Evolutionary conservation across 2,329 filamentous ascomycete genomes (phyloP), one percentile per base, ranked within the genome.

Genomic region (Colletotrichum plurivorum): DNA sequence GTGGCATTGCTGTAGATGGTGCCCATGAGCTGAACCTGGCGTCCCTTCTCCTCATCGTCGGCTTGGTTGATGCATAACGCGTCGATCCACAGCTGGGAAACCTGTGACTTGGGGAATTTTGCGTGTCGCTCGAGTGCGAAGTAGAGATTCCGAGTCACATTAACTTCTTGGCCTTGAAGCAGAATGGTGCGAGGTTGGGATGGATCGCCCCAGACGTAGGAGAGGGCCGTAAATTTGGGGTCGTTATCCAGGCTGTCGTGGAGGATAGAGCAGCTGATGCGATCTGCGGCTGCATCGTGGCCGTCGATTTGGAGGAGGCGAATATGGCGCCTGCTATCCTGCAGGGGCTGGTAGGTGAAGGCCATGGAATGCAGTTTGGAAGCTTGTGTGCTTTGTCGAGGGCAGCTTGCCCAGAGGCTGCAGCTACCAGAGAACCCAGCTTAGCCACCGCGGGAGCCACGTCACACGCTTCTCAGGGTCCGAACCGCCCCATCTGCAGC

Each of bases 1-100:
- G 67, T 41, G 6, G 80, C 79, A 27, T 75, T 76, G 46, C 76
- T 75, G 69, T 80, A 81, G 10, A 82, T 77, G 13, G 71, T 71
- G 55, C 79, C 18, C 57, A 66, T 66, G 4, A 66, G 18, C 46
- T 59, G 53, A 31, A 56, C 53, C 22, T 66, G 67, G 7, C 27
- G 31, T 27, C 48, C 59, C 46, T 60, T 55, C 54, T 70, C 62
- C 20, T 61, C 61, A 39, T 39, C 22, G 7, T 67, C 52, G 18
- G 41, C 27, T 43, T 71, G 59, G 18, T 54, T 57, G 7, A 67
- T 71, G 41, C 49, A 71, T 15, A 59, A 16, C 10, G 67, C 57
- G 36, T 86, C 66, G 41, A 65, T 60, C 55, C 65, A 70, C 5
- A 64, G 53, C 51, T 51, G 41, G 18, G n/a, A 46, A 16, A 41